phyloP scores from a whole-genome alignment of 23 red algal species.

The Chondrus crispus region DNA sequence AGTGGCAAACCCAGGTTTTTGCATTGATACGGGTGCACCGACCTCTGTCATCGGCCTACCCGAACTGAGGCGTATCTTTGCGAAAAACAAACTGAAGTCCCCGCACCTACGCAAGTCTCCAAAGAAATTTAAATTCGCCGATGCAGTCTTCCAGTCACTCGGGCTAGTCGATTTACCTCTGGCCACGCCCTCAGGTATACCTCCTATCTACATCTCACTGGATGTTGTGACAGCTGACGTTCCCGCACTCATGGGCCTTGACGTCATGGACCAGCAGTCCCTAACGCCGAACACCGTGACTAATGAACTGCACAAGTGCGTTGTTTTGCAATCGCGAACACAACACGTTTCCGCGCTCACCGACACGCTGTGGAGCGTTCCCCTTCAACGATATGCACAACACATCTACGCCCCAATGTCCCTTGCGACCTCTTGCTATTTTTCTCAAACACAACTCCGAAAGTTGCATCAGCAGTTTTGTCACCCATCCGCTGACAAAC shows the following conservation, averaged over 20 bases:
- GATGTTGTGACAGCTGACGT: no score
- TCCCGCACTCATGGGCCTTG: no score
- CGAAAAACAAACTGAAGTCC: neutral
- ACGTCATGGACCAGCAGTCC: no score
- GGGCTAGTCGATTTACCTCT: neutral
- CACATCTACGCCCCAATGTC: no score
- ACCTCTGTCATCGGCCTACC: neutral
- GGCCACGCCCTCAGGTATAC: neutral
- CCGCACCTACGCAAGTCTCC: neutral
- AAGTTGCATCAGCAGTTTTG: slow-evolving; percentile 2
- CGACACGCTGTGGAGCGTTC: no score
- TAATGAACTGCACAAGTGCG: no score
- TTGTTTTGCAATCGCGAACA: no score
- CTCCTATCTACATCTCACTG: neutral
- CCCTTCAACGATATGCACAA: no score
- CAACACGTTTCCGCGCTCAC: no score
- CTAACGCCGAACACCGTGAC: no score
- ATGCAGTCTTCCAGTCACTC: neutral
- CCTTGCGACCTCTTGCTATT: no score
- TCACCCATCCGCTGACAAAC: neutral
- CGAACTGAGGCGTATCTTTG: neutral
- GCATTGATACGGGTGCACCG: slow-evolving; percentile 4
- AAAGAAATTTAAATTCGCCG: neutral
- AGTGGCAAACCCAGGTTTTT: neutral
- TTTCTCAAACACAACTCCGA: slow-evolving; percentile 8